Base-by-base conservation (phyloP, 768 basidiomycete genomes). In the Lentinula guzmanii region DNA sequence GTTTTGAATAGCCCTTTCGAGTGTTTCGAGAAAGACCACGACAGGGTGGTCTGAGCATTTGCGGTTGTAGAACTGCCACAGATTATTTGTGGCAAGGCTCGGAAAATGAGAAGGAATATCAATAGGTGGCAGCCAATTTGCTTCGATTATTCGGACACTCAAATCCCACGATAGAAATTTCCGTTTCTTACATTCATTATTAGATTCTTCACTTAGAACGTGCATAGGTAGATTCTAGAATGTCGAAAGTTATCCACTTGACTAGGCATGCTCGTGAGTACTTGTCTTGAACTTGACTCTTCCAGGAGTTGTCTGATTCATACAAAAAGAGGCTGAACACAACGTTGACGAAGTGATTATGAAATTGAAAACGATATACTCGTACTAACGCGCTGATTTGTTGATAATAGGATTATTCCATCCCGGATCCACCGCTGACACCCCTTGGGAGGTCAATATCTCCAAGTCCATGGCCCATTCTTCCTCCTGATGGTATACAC, bases 201-300 rank as follows among this genome's bases (percentile, higher is more conserved):
- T 8, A 13, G 37, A 39, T 13, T 13, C 13, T 39, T 39, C 37
- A 28, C 37, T 8, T 39, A 39, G 5, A 6, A 0, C 37, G 37
- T 39, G 37, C 13, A 39, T 39, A 39, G 37, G 13, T 13, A 39
- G 37, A 39, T 39, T 39, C 37, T 8, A 39, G 13, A 13, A 59
- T 59, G 58, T 2, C 16, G 7, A 59, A 59, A 24, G 28, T 48
- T 2, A 46, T 59, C 1, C 58, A 59, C 35, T 33, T 59, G 11
- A 59, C 58, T 10, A 46, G 58, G 18, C 58, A 59, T 39, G 58
- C 58, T 59, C 58, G 58, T 59, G 18, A 24, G 58, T 50, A 15
- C n/a, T 18, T 18, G 13, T 3, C 56, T 11, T 24, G 1, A 13
- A 31, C 10, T 13, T 39, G 5, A 39, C 16, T 34, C 28, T 15